Base-by-base conservation (phyloP, 805 yeast genomes). In the Metschnikowia colocasiae region DNA sequence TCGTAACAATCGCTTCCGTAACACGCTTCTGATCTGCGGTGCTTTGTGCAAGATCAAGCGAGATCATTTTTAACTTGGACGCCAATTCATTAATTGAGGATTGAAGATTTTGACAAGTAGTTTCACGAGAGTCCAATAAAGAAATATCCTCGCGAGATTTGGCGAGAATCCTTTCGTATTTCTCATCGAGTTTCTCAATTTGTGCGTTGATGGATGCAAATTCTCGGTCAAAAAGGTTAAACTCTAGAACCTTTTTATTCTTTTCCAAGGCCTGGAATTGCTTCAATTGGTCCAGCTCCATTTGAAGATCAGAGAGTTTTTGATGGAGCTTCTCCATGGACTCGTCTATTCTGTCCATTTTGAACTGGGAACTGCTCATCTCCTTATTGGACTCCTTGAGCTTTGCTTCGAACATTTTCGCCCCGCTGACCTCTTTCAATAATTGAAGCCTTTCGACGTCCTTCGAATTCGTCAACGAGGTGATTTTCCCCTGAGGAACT, bases 401-500 rank as follows among this genome's bases (percentile, higher is more conserved):
- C 62, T 87, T 87, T 32, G 76, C 71, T 59, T 94, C 98, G 68
- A 92, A 94, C 2, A 91, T 86, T 49, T 82, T 84, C 0, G 98
- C 96, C 16, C 99, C 99, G 26, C 97, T 94, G 29, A 92, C 96
- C 59, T 90, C 96, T 55, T 92, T 90, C 55, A 94, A 69, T 33
- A 91, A 68, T 30, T 79, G 76, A 43, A 92, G 72, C 51, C 97
- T 78, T 60, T 91, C 97, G 2, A 79, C 60, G 60, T 90, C 97
- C 56, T 87, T 87, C 0, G 97, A 92, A 60, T 89, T 89, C 0
- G 98, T 92, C 49, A 94, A 73, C 0, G 87, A 76, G 1, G 96
- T 85, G 57, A 94, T 88, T 57, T 87, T 76, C 18, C 99, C 99
- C 66, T 94, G 99, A 0, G 99, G 98, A 4, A 94, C 98, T 56